Percentiles rank a stretch among this genome's conserved stretches.
Conservation (phyloP, 108 stramenopile genomes). For the Schizochytrium sp. region DNA sequence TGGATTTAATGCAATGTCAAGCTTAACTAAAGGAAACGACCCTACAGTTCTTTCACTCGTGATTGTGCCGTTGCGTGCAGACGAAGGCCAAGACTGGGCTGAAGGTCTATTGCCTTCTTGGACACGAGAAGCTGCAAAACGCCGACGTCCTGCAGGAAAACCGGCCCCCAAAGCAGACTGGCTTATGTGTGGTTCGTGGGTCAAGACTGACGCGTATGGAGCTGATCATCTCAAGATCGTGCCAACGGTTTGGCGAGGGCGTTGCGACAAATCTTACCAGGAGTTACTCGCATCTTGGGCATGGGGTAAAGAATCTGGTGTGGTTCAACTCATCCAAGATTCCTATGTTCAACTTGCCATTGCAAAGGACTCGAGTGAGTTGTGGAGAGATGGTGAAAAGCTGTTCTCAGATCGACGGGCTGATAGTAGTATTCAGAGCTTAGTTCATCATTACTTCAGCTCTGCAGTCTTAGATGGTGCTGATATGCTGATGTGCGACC, state of each 20-base stretch:
- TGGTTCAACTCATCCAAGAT: conserved; percentile 1
- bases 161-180: background rate
- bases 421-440: conserved; percentile 7
- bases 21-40: background rate
- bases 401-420: conserved; percentile 41
- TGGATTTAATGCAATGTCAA: background rate
- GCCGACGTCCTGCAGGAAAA: background rate
- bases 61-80: background rate
- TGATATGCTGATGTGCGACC: conserved; percentile 57
- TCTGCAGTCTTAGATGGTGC: conserved; percentile 43
- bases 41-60: background rate
- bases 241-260: background rate
- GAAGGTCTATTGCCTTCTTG: background rate
- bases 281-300: conserved; percentile 26
- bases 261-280: background rate
- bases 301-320: background rate
- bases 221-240: background rate
- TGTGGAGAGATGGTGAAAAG: conserved; percentile 4
- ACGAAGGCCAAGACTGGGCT: background rate
- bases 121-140: conserved; percentile 1
- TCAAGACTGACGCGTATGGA: background rate
- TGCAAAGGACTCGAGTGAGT: conserved; percentile 23
- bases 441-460: conserved; percentile 44
- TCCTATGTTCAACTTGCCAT: conserved; percentile 6
- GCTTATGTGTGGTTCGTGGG: conserved; percentile 27